These are phyloP conservation scores for Geosmithia morbida DNA, from an alignment of 2,329 filamentous ascomycete species.

Conservation along the genomic window DNA sequence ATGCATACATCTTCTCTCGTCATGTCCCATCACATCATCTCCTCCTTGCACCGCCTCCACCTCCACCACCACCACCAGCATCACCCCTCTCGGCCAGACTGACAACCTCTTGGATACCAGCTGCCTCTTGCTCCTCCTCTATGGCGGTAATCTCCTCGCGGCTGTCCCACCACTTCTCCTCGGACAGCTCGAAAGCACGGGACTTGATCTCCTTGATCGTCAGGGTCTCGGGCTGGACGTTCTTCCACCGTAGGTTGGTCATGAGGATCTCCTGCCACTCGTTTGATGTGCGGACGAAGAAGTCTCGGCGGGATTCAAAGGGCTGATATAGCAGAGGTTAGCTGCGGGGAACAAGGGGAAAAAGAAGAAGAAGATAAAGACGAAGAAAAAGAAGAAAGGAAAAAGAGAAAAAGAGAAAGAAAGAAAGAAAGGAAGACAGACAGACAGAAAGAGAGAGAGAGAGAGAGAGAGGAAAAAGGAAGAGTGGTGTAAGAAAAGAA, in stretches of 20 bases:
- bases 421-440: too few relatives aligned
- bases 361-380: not conserved
- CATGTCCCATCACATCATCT: slow-evolving; percentile 7
- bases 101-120: slow-evolving; percentile 89
- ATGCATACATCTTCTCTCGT: not conserved
- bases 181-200: slow-evolving; percentile 76
- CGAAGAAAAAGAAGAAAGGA: not conserved
- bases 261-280: slow-evolving; percentile 87
- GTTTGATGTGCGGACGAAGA: slow-evolving; percentile 75
- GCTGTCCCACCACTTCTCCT: slow-evolving; percentile 98
- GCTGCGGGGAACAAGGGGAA: too few relatives aligned
- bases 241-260: slow-evolving; percentile 56
- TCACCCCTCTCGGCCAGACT: slow-evolving; percentile 63
- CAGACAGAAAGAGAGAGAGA: not conserved
- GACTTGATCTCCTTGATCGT: slow-evolving; percentile 86
- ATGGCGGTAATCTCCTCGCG: slow-evolving; percentile 82
- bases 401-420: too few relatives aligned
- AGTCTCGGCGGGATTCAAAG: slow-evolving; percentile 83
- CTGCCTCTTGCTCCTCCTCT: slow-evolving; percentile 92
- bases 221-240: slow-evolving; percentile 50
- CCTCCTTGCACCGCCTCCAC: slow-evolving; percentile 15
- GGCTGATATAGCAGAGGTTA: too few relatives aligned
- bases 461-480: not conserved
- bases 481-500: too few relatives aligned
- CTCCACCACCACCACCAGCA: slow-evolving; percentile 25